phyloP scores from a whole-genome alignment of 192 early-diverging fungal genomes.

The Coemansia sp. region DNA sequence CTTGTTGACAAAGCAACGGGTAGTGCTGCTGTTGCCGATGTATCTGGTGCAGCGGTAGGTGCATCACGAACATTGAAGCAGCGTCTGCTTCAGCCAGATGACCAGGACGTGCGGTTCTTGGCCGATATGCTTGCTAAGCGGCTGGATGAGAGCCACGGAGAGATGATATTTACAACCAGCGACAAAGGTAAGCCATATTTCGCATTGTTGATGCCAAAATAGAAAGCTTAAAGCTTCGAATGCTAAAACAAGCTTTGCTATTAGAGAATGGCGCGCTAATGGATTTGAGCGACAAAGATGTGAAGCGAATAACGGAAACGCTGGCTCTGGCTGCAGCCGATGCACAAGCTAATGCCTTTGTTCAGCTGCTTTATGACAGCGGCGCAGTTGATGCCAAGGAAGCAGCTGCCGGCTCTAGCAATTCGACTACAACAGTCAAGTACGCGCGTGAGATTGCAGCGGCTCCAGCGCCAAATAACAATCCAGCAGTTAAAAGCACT shows the following conservation, averaged over 20 bases:
- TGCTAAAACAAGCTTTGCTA: background rate
- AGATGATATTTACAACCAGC: conserved; percentile 76
- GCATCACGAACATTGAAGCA: conserved; percentile 42
- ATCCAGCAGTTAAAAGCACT: too few relatives aligned
- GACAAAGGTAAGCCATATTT: conserved; percentile 34
- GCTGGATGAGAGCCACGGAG: conserved; percentile 64
- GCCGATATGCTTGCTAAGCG: conserved; percentile 40
- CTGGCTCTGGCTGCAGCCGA: conserved; percentile 31
- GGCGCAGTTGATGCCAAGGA: conserved; percentile 7
- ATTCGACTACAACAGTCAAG: background rate
- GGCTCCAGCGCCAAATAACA: conserved; percentile 1
- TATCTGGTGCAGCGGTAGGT: background rate
- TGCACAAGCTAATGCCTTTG: conserved; percentile 21
- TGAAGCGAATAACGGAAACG: conserved; percentile 40
- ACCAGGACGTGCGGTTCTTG: conserved; percentile 52
- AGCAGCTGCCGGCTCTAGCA: background rate
- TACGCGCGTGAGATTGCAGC: conserved; percentile 19
- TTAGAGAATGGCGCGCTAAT: conserved; percentile 70
- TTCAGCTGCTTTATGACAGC: conserved; percentile 34
- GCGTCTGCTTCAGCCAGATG: conserved; percentile 48
- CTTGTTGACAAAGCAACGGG: conserved; percentile 41
- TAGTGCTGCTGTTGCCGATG: background rate
- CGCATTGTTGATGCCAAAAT: too few relatives aligned
- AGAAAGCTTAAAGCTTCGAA: too few relatives aligned
- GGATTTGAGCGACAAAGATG: conserved; percentile 58